Percentiles rank a stretch among this genome's conserved stretches.
Evolutionary conservation across 441 rosid species (phyloP).

Genomic region (Pelargonium fulgidum): DNA sequence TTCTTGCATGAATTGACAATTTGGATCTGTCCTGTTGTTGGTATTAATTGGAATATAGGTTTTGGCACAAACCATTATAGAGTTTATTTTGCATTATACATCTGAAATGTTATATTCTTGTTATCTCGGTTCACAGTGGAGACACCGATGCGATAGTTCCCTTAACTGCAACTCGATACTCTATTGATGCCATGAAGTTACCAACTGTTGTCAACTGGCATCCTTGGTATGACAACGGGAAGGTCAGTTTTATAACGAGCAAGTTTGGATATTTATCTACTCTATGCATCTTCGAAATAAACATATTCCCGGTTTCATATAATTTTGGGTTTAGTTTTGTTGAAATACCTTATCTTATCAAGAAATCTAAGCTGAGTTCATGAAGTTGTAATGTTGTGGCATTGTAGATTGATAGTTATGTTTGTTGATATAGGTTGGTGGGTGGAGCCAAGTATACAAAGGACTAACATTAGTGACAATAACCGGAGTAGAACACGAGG

Average conservation of each 20-base stretch:
- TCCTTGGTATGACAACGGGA: constrained; percentile 70
- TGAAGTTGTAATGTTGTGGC: no score
- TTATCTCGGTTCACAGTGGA: constrained; percentile 45
- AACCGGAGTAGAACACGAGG: constrained; percentile 87
- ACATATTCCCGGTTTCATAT: no score
- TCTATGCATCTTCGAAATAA: neutral
- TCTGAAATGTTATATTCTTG: constrained; percentile 6
- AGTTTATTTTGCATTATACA: neutral
- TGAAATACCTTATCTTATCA: no score
- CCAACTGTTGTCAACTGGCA: constrained; percentile 67
- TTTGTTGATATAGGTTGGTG: constrained; percentile 53
- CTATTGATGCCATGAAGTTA: constrained; percentile 69
- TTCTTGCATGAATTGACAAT: no score
- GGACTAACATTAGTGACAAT: constrained; percentile 77
- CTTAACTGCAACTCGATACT: constrained; percentile 77
- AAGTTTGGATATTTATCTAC: neutral
- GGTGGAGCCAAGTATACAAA: constrained; percentile 85
- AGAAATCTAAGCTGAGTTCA: no score
- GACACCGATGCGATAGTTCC: constrained; percentile 88
- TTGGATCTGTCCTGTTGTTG: no score
- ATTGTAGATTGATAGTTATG: no score
- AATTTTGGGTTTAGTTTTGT: no score
- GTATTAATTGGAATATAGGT: no score
- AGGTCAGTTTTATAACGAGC: constrained; percentile 34
- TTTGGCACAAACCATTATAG: no score